Conservation (phyloP, 2,329 filamentous ascomycete species). For the Colletotrichum magnum region DNA sequence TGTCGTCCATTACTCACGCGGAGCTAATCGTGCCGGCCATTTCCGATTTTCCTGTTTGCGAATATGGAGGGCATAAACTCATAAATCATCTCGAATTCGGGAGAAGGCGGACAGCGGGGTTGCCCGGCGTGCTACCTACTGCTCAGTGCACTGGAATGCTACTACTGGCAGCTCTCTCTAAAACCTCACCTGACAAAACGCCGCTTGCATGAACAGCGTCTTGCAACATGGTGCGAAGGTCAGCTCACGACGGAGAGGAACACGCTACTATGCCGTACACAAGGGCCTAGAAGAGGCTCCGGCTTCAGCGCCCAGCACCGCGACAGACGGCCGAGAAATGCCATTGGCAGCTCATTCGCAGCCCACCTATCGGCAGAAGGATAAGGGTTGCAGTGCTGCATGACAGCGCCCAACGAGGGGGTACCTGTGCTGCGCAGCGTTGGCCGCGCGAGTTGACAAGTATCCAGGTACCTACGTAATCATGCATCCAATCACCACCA, state of each 20-base stretch:
- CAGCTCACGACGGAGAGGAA: slow-evolving; percentile 22
- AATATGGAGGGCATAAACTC: slow-evolving; percentile 22
- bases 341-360: slow-evolving; percentile 6
- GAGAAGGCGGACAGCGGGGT: not conserved
- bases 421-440: slow-evolving; percentile 15
- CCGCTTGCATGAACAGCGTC: slow-evolving; percentile 31
- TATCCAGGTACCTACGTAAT: slow-evolving; percentile 35
- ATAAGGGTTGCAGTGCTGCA: slow-evolving; percentile 6
- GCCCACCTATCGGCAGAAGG: not conserved
- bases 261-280: not conserved
- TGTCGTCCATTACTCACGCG: slow-evolving; percentile 2
- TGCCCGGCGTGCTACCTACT: not conserved
- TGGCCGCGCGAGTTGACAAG: slow-evolving; percentile 13
- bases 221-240: slow-evolving; percentile 35
- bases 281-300: slow-evolving; percentile 28
- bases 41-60: slow-evolving; percentile 23
- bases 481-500: slow-evolving; percentile 34
- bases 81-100: slow-evolving; percentile 1
- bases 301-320: not conserved
- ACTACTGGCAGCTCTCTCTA: not conserved
- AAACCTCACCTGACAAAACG: slow-evolving; percentile 16
- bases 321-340: not conserved
- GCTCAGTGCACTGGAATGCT: not conserved
- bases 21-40: slow-evolving; percentile 32
- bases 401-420: slow-evolving; percentile 8